phyloP scores from a whole-genome alignment of 805 yeast genomes.

The Nakazawaea anatomiae region DNA sequence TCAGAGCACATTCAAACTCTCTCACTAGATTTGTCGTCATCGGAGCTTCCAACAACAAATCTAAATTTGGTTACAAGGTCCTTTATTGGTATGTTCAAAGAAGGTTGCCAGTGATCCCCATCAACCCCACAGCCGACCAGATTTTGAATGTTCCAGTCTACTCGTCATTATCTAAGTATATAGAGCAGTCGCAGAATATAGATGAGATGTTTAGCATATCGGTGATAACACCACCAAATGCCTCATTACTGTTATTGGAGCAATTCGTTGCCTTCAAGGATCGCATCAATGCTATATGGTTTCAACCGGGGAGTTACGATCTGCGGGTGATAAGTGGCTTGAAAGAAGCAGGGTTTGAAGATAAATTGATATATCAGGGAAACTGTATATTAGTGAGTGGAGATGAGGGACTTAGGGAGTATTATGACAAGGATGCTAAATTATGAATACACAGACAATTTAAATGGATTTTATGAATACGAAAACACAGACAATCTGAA shows the following conservation, averaged over 20 bases:
- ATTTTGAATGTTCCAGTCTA: conserved; percentile 24
- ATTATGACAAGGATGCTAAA: not conserved
- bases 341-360: conserved; percentile 25
- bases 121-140: conserved; percentile 50
- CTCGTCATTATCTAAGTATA: conserved; percentile 15
- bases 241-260: conserved; percentile 41
- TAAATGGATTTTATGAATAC: too few species aligned
- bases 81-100: conserved; percentile 59
- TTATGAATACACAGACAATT: too few species aligned
- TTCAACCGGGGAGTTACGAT: conserved; percentile 78
- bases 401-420: conserved; percentile 31
- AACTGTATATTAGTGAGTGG: conserved; percentile 73
- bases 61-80: conserved; percentile 67
- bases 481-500: too few species aligned
- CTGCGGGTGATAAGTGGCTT: conserved; percentile 35
- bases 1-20: not conserved
- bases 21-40: conserved; percentile 47
- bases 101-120: conserved; percentile 54
- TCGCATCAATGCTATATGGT: conserved; percentile 60
- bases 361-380: conserved; percentile 37
- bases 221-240: conserved; percentile 70
- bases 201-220: conserved; percentile 51
- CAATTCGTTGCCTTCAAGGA: conserved; percentile 24
- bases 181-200: conserved; percentile 15
- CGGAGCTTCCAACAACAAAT: conserved; percentile 63